Conservation (phyloP, 2,329 filamentous ascomycete species). For the Colletotrichum endophyticum region DNA sequence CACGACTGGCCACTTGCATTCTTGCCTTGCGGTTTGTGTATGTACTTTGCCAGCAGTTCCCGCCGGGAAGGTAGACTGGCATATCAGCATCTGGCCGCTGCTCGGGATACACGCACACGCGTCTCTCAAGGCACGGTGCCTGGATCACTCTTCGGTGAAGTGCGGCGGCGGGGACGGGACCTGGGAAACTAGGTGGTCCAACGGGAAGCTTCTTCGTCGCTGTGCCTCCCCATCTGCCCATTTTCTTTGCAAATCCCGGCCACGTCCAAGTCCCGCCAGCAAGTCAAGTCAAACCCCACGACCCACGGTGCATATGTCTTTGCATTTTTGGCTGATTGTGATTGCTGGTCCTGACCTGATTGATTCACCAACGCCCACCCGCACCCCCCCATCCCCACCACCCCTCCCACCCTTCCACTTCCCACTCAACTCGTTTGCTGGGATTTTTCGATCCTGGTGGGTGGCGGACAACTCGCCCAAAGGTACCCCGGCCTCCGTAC, state of each 20-base stretch:
- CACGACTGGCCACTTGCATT: background rate
- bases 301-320: slow-evolving; percentile 4
- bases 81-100: background rate
- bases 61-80: background rate
- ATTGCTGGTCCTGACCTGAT: slow-evolving; percentile 14
- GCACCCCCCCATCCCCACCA: slow-evolving; percentile 15
- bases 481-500: slow-evolving; percentile 19
- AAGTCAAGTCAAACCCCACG: slow-evolving; percentile 14
- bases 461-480: slow-evolving; percentile 21
- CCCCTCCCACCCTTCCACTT: slow-evolving; percentile 5
- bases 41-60: background rate
- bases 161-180: background rate
- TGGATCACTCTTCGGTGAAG: background rate
- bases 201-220: slow-evolving; percentile 4
- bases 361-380: slow-evolving; percentile 8
- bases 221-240: background rate
- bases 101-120: slow-evolving; percentile 10
- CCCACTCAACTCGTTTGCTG: slow-evolving; percentile 20
- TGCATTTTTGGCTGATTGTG: slow-evolving; percentile 9
- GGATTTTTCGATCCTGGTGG: slow-evolving; percentile 19
- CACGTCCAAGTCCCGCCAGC: slow-evolving; percentile 3
- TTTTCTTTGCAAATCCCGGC: slow-evolving; percentile 1
- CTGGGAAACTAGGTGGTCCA: background rate
- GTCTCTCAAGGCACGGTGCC: background rate
- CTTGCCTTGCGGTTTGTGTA: background rate